phyloP scores from a whole-genome alignment of 495 filamentous ascomycete genomes.

The Tirmania nivea region DNA sequence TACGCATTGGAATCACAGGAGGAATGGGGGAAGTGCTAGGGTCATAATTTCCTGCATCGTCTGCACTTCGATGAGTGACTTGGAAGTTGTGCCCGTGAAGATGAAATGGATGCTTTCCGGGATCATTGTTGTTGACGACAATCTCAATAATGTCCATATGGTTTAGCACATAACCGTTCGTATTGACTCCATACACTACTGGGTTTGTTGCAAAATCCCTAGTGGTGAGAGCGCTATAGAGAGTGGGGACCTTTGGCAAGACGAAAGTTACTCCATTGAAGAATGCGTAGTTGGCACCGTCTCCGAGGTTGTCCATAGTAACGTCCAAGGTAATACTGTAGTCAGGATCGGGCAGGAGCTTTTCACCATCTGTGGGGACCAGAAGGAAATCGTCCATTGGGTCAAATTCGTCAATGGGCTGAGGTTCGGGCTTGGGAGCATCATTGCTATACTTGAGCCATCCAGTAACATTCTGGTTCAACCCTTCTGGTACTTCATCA shows the following conservation, averaged over 20 bases:
- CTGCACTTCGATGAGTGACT: constrained; percentile 29
- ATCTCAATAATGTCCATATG: constrained; percentile 53
- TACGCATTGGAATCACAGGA: constrained; percentile 30
- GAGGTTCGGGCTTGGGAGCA: constrained; percentile 35
- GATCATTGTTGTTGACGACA: constrained; percentile 56
- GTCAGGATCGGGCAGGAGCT: constrained; percentile 34
- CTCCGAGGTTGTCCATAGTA: constrained; percentile 45
- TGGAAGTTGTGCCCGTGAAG: constrained; percentile 77
- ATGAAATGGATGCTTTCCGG: constrained; percentile 65
- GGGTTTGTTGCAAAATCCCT: constrained; percentile 40
- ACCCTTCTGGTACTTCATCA: constrained; percentile 36
- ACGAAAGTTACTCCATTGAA: constrained; percentile 65
- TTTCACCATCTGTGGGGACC: constrained; percentile 39
- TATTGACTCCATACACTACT: constrained; percentile 49
- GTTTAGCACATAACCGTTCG: constrained; percentile 44
- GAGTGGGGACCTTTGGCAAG: constrained; percentile 50
- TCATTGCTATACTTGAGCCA: constrained; percentile 53
- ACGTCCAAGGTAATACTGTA: constrained; percentile 40
- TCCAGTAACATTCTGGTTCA: constrained; percentile 59
- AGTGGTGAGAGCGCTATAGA: constrained; percentile 51
- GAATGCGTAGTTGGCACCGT: constrained; percentile 66
- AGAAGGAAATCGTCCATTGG: constrained; percentile 55
- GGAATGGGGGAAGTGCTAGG: constrained; percentile 21
- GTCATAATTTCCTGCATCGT: constrained; percentile 32
- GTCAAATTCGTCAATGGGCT: constrained; percentile 33